Evolutionary conservation across 305 asterid species (phyloP).

Genomic region (Fraxinus xanthoxyloides): DNA sequence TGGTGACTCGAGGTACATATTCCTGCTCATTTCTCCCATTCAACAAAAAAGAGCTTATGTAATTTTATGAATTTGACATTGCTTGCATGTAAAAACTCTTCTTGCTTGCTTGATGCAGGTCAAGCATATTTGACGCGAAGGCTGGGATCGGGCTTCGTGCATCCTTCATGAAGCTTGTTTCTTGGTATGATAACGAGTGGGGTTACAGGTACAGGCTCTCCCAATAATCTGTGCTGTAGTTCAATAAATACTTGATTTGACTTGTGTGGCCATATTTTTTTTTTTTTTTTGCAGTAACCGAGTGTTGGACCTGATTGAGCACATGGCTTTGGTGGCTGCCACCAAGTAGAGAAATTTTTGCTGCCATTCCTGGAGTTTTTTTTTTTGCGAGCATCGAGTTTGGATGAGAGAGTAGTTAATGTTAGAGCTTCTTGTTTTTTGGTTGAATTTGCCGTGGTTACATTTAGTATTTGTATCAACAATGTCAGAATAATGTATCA

Average conservation of each 20-base stretch:
- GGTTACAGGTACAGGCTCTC: slow-evolving; percentile 80
- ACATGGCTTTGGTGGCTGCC: slow-evolving; percentile 94
- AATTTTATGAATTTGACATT: neutral
- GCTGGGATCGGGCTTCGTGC: slow-evolving; percentile 92
- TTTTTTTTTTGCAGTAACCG: slow-evolving; percentile 97
- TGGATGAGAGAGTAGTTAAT: too few species aligned
- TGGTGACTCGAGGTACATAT: slow-evolving; percentile 77
- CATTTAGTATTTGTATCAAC: slow-evolving; percentile 13
- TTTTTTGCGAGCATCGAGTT: slow-evolving; percentile 22
- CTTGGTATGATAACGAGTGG: slow-evolving; percentile 99
- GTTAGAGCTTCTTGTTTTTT: slow-evolving; percentile 4
- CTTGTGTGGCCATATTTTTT: slow-evolving; percentile 13
- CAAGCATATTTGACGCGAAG: slow-evolving; percentile 96
- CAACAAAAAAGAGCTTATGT: neutral
- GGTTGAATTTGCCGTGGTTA: neutral
- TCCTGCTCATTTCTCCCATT: neutral
- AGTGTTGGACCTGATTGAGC: slow-evolving; percentile 92
- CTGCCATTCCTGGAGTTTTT: neutral
- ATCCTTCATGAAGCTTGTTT: slow-evolving; percentile 85
- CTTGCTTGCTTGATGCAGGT: slow-evolving; percentile 40
- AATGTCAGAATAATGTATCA: slow-evolving; percentile 28
- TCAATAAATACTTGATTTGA: neutral
- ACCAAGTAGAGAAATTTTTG: slow-evolving; percentile 36
- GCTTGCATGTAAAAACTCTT: neutral
- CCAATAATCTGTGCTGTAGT: neutral